Evolutionary conservation across 2,329 filamentous ascomycete species (phyloP).

Genomic region (Penicillium concentricum): DNA sequence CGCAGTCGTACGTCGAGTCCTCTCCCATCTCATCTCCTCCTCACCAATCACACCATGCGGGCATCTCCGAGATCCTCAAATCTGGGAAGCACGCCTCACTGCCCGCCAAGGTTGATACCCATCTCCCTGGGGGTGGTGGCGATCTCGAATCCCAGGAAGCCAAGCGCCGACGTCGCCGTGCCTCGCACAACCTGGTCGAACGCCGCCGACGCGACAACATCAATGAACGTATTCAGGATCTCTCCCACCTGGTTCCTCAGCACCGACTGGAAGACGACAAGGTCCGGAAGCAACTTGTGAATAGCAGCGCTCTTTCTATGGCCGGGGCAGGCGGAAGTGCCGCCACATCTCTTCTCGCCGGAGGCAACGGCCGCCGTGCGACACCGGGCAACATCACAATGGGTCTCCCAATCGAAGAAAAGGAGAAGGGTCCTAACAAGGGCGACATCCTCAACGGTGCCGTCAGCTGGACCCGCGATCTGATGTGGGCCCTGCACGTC

Average conservation of each 20-base stretch:
- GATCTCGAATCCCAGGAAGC: slow-evolving; percentile 81
- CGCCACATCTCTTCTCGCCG: slow-evolving; percentile 84
- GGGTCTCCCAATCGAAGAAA: slow-evolving; percentile 89
- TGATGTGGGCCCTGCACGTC: slow-evolving; percentile 94
- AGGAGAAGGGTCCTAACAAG: slow-evolving; percentile 98
- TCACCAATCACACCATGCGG: slow-evolving; percentile 57
- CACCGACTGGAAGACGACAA: slow-evolving; percentile 97
- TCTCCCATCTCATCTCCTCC: slow-evolving; percentile 78
- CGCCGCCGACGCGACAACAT: slow-evolving; percentile 94
- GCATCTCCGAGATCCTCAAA: slow-evolving; percentile 86
- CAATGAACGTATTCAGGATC: slow-evolving; percentile 95
- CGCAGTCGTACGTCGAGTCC: slow-evolving; percentile 79
- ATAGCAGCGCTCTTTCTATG: slow-evolving; percentile 84
- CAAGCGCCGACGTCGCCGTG: slow-evolving; percentile 84
- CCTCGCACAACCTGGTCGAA: slow-evolving; percentile 96
- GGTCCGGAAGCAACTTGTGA: slow-evolving; percentile 89
- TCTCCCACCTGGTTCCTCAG: slow-evolving; percentile 86
- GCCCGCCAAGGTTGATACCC: slow-evolving; percentile 74
- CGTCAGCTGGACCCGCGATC: slow-evolving; percentile 93
- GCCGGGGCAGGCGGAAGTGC: slow-evolving; percentile 58
- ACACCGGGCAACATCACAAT: slow-evolving; percentile 84
- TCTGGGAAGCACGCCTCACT: slow-evolving; percentile 81
- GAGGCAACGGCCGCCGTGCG: slow-evolving; percentile 77
- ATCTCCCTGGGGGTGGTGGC: slow-evolving; percentile 40
- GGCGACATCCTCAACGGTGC: slow-evolving; percentile 97